phyloP scores from a whole-genome alignment of 2,329 filamentous ascomycete species.

The Nigrospora oryzae region DNA sequence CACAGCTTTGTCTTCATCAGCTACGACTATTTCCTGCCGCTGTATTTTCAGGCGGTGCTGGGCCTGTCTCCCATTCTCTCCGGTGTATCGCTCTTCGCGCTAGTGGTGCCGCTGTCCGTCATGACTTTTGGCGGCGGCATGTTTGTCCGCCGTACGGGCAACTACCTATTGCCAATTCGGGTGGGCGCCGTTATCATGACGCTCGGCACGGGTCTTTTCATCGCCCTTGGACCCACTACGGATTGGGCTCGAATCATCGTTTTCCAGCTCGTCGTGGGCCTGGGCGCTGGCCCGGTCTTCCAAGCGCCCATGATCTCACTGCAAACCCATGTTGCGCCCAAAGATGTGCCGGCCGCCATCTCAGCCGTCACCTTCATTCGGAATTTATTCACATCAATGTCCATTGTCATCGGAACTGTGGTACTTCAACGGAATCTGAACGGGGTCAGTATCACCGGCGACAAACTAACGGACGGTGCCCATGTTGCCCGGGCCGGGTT shows the following conservation, averaged over 20 bases:
- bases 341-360: slow-evolving; percentile 45
- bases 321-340: slow-evolving; percentile 37
- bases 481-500: neutral
- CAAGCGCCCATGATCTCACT: slow-evolving; percentile 45
- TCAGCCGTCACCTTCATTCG: slow-evolving; percentile 45
- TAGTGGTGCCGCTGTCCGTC: slow-evolving; percentile 28
- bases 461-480: neutral
- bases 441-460: neutral
- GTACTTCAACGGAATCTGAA: slow-evolving; percentile 38
- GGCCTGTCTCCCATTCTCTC: slow-evolving; percentile 19
- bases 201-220: slow-evolving; percentile 34
- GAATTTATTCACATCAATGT: slow-evolving; percentile 46
- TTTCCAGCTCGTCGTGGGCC: slow-evolving; percentile 33
- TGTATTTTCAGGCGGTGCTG: slow-evolving; percentile 22
- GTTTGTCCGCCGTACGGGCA: slow-evolving; percentile 30
- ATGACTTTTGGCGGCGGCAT: slow-evolving; percentile 19
- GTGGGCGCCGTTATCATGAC: slow-evolving; percentile 34
- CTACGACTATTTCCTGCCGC: slow-evolving; percentile 30
- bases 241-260: slow-evolving; percentile 23
- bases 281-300: slow-evolving; percentile 44
- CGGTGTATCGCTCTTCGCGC: slow-evolving; percentile 30
- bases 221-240: slow-evolving; percentile 36
- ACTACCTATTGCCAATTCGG: slow-evolving; percentile 36
- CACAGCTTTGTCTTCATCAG: slow-evolving; percentile 42
- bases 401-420: slow-evolving; percentile 49